A percentile compares a stretch with the other conserved stretches of the same genome.
These are phyloP conservation scores for Patellifolia procumbens DNA, from an alignment of 179 eudicot species.

Conservation along the genomic window DNA sequence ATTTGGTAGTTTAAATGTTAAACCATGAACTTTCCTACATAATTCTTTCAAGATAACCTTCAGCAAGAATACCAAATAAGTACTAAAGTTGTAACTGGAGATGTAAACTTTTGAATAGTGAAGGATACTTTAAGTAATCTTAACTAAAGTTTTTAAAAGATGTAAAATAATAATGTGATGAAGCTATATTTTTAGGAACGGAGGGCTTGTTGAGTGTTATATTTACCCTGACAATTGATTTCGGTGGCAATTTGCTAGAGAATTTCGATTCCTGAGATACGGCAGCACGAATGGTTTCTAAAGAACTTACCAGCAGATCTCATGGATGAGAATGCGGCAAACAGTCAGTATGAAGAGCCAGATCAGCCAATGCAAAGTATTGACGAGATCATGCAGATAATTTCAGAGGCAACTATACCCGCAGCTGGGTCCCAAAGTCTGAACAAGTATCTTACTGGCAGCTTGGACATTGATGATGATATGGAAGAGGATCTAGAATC, in stretches of 20 bases:
- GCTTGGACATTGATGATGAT: constrained; percentile 80
- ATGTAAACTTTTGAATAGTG: too few species aligned
- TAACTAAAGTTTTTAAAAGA: too few species aligned
- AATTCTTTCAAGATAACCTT: too few species aligned
- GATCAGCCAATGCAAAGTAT: constrained; percentile 91
- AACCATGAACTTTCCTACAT: too few species aligned
- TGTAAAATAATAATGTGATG: too few species aligned
- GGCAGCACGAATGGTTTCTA: constrained; percentile 77
- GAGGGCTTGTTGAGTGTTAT: too few species aligned
- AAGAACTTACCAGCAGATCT: constrained; percentile 89
- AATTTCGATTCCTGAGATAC: constrained; percentile 76
- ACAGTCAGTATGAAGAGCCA: constrained; percentile 73
- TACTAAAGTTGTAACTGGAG: too few species aligned
- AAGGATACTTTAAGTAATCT: too few species aligned
- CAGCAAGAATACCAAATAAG: too few species aligned
- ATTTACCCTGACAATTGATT: neutral
- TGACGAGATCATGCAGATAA: constrained; percentile 91
- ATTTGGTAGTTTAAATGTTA: too few species aligned
- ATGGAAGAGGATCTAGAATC: constrained; percentile 81
- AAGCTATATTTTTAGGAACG: too few species aligned
- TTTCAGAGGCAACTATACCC: constrained; percentile 91
- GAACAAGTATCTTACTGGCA: constrained; percentile 62
- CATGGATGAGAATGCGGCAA: constrained; percentile 54
- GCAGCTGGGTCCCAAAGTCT: constrained; percentile 59
- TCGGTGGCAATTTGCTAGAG: constrained; percentile 49